Conservation (phyloP, 495 filamentous ascomycete species). For the Penicillium ucsense region DNA sequence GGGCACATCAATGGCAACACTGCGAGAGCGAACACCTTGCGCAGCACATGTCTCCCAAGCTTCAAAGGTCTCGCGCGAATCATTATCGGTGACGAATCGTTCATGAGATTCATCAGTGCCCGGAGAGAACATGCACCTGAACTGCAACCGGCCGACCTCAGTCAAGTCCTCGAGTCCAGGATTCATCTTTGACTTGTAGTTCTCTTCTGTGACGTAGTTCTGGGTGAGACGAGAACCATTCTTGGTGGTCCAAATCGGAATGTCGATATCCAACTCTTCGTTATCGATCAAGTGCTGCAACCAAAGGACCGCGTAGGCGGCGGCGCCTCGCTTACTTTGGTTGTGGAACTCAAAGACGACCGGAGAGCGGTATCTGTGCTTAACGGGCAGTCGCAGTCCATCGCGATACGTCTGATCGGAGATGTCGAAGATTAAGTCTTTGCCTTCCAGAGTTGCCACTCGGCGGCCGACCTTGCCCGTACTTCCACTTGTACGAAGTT, state of each 20-base stretch:
- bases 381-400: conserved; percentile 70
- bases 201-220: conserved; percentile 78
- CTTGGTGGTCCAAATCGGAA: conserved; percentile 80
- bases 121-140: conserved; percentile 72
- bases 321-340: conserved; percentile 54
- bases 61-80: conserved; percentile 85
- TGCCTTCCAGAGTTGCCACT: conserved; percentile 49
- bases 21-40: conserved; percentile 66
- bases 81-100: conserved; percentile 74
- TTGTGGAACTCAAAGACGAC: conserved; percentile 78
- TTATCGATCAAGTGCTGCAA: conserved; percentile 75
- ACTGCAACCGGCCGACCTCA: conserved; percentile 71
- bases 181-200: conserved; percentile 45
- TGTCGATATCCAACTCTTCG: conserved; percentile 61
- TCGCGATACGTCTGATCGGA: conserved; percentile 43
- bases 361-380: conserved; percentile 78
- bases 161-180: conserved; percentile 61
- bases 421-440: conserved; percentile 59
- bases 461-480: conserved; percentile 55
- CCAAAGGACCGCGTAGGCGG: conserved; percentile 76
- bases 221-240: conserved; percentile 66
- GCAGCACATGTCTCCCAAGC: conserved; percentile 84
- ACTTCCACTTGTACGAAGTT: conserved; percentile 76
- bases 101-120: conserved; percentile 86
- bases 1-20: conserved; percentile 60